A percentile compares a stretch with the other conserved stretches of the same genome.
These are phyloP conservation scores for Sistotremastrum niveocremeum DNA, from an alignment of 768 basidiomycete genomes.

Conservation along the genomic window DNA sequence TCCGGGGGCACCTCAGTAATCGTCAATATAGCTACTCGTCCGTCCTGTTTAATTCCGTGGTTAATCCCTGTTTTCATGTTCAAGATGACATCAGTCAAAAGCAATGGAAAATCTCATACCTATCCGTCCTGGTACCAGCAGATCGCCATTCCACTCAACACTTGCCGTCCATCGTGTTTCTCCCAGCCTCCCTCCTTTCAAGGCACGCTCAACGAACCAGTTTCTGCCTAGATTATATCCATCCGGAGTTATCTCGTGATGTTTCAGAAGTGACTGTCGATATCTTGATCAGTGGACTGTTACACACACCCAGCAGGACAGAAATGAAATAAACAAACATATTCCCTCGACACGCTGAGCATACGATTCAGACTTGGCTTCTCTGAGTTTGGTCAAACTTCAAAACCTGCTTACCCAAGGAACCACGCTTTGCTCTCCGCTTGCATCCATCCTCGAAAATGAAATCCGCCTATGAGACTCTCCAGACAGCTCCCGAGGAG, in stretches of 20 bases:
- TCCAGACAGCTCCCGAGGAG: conserved; percentile 84
- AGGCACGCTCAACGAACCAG: conserved; percentile 56
- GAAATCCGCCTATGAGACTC: conserved; percentile 53
- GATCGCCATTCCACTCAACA: conserved; percentile 59
- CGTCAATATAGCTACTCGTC: conserved; percentile 63
- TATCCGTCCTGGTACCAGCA: conserved; percentile 52
- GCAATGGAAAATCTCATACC: no score
- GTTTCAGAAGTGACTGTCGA: conserved; percentile 15
- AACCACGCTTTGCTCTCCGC: conserved; percentile 73
- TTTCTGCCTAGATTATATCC: conserved; percentile 80
- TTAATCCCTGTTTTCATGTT: conserved; percentile 45
- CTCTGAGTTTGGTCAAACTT: no score
- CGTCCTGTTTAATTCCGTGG: conserved; percentile 73
- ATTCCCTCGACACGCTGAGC: no score
- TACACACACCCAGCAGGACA: no score
- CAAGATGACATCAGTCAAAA: background rate
- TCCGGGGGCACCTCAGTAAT: conserved; percentile 17
- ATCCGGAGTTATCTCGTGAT: conserved; percentile 62
- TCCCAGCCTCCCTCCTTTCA: conserved; percentile 45
- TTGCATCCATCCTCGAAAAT: conserved; percentile 84
- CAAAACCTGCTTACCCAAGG: no score
- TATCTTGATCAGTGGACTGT: no score
- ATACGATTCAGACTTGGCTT: no score
- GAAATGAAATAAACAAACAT: no score
- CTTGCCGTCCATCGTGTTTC: conserved; percentile 64